phyloP scores from a whole-genome alignment of 129 eudicot species.

The Flaveria robusta region DNA sequence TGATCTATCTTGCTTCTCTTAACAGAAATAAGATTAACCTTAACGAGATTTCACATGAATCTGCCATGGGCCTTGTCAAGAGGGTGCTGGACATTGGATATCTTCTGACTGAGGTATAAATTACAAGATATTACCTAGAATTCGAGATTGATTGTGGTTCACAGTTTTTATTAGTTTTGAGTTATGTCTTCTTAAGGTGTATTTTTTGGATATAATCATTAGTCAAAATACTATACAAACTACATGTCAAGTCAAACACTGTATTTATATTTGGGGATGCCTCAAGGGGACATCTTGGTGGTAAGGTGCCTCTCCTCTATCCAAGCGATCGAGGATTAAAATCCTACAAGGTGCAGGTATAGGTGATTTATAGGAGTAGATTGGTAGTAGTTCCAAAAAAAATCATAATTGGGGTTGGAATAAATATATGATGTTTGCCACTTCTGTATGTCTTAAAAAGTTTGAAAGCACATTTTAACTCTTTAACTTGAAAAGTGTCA shows the following conservation, averaged over 20 bases:
- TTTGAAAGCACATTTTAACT: background rate
- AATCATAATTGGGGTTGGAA: no score
- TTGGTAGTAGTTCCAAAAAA: no score
- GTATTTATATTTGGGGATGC: background rate
- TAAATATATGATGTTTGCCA: slow-evolving; percentile 4
- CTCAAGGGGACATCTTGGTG: no score
- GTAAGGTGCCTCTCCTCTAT: no score
- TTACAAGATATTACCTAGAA: background rate
- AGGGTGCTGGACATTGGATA: slow-evolving; percentile 66
- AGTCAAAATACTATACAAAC: background rate
- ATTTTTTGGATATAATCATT: background rate
- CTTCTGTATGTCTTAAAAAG: slow-evolving; percentile 3
- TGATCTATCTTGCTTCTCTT: slow-evolving; percentile 18
- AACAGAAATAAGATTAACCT: slow-evolving; percentile 86
- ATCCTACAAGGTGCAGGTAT: no score
- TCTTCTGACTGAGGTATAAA: slow-evolving; percentile 83
- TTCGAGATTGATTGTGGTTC: background rate
- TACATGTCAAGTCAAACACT: background rate
- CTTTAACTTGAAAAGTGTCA: background rate
- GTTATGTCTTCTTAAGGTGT: background rate
- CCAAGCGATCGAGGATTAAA: no score
- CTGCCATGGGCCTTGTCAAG: slow-evolving; percentile 89
- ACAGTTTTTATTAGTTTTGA: background rate
- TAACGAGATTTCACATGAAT: slow-evolving; percentile 89
- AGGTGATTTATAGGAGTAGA: no score